Base-by-base conservation (phyloP, 179 eudicot genomes). In the Amaranthus tricolor region DNA sequence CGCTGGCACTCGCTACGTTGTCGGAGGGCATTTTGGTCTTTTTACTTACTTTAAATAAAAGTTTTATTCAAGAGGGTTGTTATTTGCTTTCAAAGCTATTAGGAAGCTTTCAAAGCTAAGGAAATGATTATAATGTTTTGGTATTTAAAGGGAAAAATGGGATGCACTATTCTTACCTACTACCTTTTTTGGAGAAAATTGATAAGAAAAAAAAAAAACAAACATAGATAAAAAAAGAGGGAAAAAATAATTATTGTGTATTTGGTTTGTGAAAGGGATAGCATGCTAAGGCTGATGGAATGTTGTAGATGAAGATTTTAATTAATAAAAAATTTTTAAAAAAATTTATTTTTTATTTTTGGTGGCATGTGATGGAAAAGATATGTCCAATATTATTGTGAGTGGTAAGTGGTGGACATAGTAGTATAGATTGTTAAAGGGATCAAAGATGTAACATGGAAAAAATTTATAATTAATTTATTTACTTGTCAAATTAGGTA, bases 1-100 rank as follows among this genome's bases (percentile, higher is more conserved):
- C 84, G 47, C 58, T 48, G 65, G 83, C 54, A 16, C 68, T 68
- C 0, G 87, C 59, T 8, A 85, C 44, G 47, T 54, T 62, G 65
- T 66, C 80, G 0, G 78, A 73, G 9, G 84, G 84, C 84, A 81
- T 81, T 9, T 81, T 73, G 13, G 61, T 75, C 17, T 31, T 60
- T 77, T 60, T 17, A 66, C 4, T 57, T 51, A 31, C 4, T 31
- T 31, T 31, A 31, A 31, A 31, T 31, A 31, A 14, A 50, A 17
- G 21, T n/a, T 66, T 10, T 3, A 12, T 8, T 12, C 13, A 43
- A 13, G 19, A 51, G 12, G 6, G 1, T 54, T 58, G 45, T 6
- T 9, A 1, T 11, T 19, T 31, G 77, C 67, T 68, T 79, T 47
- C 66, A 66, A 60, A 51, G 49, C 12, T 49, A 19, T 54, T 43